Evolutionary conservation across 345 rosid species (phyloP).

Genomic region (Zanthoxylum bungeanum): DNA sequence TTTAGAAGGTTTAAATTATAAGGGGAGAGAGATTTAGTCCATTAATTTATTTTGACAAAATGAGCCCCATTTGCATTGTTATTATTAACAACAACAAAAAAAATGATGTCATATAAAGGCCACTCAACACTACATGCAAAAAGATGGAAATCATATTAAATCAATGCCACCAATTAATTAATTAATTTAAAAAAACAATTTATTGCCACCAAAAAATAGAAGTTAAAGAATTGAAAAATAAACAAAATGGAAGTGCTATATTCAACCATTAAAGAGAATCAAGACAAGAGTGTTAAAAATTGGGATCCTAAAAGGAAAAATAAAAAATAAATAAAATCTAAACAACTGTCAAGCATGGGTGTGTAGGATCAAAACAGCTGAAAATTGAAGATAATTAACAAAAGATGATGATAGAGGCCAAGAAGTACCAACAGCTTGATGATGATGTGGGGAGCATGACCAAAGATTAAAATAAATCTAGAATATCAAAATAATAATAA

Average conservation of each 20-base stretch:
- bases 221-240: no score
- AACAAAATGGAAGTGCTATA: neutral
- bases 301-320: neutral
- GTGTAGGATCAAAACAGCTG: neutral
- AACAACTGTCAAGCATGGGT: constrained; percentile 13
- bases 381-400: neutral
- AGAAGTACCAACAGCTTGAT: neutral
- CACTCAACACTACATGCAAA: neutral
- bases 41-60: neutral
- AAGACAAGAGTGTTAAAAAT: neutral
- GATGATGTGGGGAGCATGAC: neutral
- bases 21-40: neutral
- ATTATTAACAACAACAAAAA: no score
- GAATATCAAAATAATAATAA: no score
- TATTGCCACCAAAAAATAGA: no score
- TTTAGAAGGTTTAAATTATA: no score
- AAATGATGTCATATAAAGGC: neutral
- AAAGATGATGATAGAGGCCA: neutral
- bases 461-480: no score
- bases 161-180: neutral
- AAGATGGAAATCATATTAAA: neutral
- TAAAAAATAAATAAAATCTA: neutral
- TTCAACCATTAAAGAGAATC: neutral
- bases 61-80: neutral
- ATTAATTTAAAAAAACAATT: neutral